A percentile compares a stretch with the other conserved stretches of the same genome.
These are phyloP conservation scores for Leishmania guyanensis DNA, from an alignment of 208 protist species.

Conservation along the genomic window DNA sequence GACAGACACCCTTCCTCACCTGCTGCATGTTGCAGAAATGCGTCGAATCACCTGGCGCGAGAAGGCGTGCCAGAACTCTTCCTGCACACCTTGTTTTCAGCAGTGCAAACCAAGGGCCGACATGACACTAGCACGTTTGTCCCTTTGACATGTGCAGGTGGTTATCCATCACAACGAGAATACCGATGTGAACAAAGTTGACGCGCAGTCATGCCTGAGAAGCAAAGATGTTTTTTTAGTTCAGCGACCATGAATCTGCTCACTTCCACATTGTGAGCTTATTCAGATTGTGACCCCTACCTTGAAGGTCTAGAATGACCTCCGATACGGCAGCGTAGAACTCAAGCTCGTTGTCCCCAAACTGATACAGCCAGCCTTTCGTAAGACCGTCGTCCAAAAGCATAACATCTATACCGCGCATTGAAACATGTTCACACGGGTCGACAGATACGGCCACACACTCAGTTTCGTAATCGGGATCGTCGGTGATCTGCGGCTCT, in stretches of 20 bases:
- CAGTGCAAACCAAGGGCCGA: background rate
- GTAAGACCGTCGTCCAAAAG: conserved; percentile 81
- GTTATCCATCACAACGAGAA: conserved; percentile 3
- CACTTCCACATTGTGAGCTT: conserved; percentile 51
- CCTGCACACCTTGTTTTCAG: background rate
- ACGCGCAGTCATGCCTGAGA: background rate
- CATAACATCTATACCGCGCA: conserved; percentile 84
- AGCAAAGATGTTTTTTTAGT: background rate
- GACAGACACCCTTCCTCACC: background rate
- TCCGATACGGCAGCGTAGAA: conserved; percentile 70
- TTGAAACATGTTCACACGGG: conserved; percentile 72
- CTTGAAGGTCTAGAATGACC: conserved; percentile 67
- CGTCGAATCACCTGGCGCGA: background rate
- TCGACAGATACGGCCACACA: conserved; percentile 36
- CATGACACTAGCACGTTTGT: background rate
- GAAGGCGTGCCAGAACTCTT: background rate
- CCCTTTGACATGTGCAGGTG: background rate
- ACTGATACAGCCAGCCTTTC: conserved; percentile 63
- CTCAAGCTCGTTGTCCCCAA: conserved; percentile 62
- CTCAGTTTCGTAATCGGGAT: conserved; percentile 38
- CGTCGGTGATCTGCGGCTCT: conserved; percentile 19
- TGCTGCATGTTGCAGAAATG: background rate
- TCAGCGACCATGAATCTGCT: background rate
- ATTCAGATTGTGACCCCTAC: conserved; percentile 72
- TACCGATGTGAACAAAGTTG: background rate